Evolutionary conservation across 1,139 yeast genomes (phyloP).

Genomic region (Blastobotrys arbuscula): DNA sequence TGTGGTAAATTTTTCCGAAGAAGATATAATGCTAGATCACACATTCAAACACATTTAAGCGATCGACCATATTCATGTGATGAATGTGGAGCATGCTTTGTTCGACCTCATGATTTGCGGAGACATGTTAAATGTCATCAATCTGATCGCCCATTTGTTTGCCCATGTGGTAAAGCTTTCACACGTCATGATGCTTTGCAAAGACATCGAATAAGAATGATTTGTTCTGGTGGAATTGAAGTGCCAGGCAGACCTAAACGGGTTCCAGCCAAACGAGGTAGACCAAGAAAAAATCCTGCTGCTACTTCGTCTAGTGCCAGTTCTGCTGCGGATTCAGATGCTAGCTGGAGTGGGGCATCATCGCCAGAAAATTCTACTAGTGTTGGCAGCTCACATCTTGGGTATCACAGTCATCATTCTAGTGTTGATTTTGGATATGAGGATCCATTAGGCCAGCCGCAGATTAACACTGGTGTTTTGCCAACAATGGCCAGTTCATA

Average conservation of each 20-base stretch:
- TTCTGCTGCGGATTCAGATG: conserved; percentile 15
- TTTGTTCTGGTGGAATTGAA: conserved; percentile 65
- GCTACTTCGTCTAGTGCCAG: conserved; percentile 4
- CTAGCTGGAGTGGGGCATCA: conserved; percentile 11
- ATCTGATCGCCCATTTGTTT: conserved; percentile 58
- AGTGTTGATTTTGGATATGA: conserved; percentile 6
- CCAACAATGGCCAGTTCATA: background rate
- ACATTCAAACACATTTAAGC: conserved; percentile 92
- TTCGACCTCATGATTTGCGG: conserved; percentile 86
- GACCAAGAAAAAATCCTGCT: conserved; percentile 27
- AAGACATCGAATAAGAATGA: conserved; percentile 73
- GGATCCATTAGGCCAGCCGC: background rate
- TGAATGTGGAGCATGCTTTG: conserved; percentile 57
- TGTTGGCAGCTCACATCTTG: background rate
- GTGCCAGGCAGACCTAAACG: conserved; percentile 33
- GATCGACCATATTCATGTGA: conserved; percentile 81
- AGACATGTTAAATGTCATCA: conserved; percentile 87
- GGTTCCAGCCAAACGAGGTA: conserved; percentile 30
- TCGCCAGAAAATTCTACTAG: conserved; percentile 5
- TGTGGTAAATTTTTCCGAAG: conserved; percentile 86
- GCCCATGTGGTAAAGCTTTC: conserved; percentile 91
- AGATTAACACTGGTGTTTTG: background rate
- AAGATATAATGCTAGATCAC: conserved; percentile 91
- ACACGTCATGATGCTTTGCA: conserved; percentile 84
- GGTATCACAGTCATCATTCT: background rate